Conservation (phyloP, 495 filamentous ascomycete genomes). For the Ascodesmis nigricans region DNA sequence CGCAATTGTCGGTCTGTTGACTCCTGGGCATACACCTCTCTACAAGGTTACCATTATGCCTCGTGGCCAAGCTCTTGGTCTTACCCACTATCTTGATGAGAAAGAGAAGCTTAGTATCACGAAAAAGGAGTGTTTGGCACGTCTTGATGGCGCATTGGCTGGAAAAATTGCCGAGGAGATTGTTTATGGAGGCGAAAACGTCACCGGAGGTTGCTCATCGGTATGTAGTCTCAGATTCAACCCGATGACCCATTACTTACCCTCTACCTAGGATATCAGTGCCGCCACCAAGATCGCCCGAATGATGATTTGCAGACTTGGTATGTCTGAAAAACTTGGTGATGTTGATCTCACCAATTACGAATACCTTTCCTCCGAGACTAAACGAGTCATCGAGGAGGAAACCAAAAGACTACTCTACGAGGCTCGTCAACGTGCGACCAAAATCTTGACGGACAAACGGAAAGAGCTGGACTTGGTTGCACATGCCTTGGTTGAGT, state of each 20-base stretch:
- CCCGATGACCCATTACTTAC: conserved; percentile 12
- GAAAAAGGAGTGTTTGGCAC: conserved; percentile 47
- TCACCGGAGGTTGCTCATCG: conserved; percentile 56
- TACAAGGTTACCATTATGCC: conserved; percentile 97
- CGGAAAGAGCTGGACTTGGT: conserved; percentile 67
- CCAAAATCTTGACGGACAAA: conserved; percentile 42
- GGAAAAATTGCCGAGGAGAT: conserved; percentile 91
- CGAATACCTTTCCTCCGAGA: conserved; percentile 57
- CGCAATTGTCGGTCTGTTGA: conserved; percentile 68
- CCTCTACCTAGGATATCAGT: conserved; percentile 45
- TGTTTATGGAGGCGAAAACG: conserved; percentile 66
- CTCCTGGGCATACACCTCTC: conserved; percentile 42
- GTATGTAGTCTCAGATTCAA: conserved; percentile 28
- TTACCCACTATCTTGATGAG: conserved; percentile 66
- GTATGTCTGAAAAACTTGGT: conserved; percentile 74
- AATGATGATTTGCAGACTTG: conserved; percentile 60
- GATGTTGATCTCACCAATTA: conserved; percentile 66
- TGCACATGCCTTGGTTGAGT: conserved; percentile 75
- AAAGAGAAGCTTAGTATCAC: conserved; percentile 70
- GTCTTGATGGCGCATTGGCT: conserved; percentile 67
- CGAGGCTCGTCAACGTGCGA: conserved; percentile 54
- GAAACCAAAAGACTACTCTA: conserved; percentile 75
- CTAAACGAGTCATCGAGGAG: conserved; percentile 57
- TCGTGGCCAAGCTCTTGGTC: conserved; percentile 59
- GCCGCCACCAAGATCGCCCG: conserved; percentile 59